Evolutionary conservation across 257 asterid genomes (phyloP).

Genomic region (Petunia secreta): DNA sequence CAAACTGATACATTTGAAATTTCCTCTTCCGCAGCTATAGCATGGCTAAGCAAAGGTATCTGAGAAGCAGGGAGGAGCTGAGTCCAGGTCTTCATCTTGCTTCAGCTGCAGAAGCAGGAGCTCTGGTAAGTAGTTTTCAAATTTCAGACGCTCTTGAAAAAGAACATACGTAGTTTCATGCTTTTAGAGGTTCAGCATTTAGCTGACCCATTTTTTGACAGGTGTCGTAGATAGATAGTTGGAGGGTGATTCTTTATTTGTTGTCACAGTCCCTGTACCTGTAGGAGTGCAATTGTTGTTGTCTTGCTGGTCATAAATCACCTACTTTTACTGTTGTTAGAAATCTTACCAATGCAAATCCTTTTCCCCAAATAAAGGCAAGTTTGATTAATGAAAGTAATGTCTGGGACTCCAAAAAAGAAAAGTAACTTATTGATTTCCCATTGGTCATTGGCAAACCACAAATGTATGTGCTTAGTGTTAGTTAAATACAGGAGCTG

Average conservation of each 20-base stretch:
- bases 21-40: conserved; percentile 55
- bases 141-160: conserved; percentile 26
- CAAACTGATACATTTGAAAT: not conserved
- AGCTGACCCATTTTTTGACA: conserved; percentile 7
- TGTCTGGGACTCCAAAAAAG: not conserved
- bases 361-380: not conserved
- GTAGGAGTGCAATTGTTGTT: not conserved
- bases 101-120: conserved; percentile 98
- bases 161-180: conserved; percentile 16
- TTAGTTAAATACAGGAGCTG: not conserved
- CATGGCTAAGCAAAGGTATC: conserved; percentile 84
- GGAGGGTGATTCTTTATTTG: conserved; percentile 15
- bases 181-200: not conserved
- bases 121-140: conserved; percentile 62
- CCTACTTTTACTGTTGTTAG: conserved; percentile 2
- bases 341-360: not conserved
- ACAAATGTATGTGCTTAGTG: not conserved
- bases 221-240: not conserved
- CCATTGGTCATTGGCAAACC: conserved; percentile 1
- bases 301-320: conserved; percentile 6
- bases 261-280: not conserved
- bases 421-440: not conserved
- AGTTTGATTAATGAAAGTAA: not conserved
- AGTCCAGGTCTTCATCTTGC: conserved; percentile 91
- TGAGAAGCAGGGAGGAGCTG: conserved; percentile 67